These are phyloP conservation scores for Gentiana straminea DNA, from an alignment of 257 asterid genomes.

Conservation along the genomic window DNA sequence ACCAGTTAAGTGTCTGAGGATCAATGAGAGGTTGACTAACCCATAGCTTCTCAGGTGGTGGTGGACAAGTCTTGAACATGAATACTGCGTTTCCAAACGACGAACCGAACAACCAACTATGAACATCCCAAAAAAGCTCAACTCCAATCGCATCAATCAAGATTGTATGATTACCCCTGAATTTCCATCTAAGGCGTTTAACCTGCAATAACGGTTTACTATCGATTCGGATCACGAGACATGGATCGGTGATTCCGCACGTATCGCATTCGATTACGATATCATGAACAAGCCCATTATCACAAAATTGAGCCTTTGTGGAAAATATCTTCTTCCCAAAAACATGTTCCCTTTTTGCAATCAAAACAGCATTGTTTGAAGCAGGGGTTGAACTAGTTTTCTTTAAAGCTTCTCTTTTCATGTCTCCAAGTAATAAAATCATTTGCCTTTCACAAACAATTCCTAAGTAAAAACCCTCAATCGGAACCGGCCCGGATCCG, in stretches of 20 bases:
- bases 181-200: conserved; percentile 36
- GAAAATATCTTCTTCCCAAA: conserved; percentile 33
- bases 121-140: conserved; percentile 41
- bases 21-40: conserved; percentile 25
- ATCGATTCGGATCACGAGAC: conserved; percentile 31
- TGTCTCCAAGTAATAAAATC: conserved; percentile 33
- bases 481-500: conserved; percentile 42
- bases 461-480: conserved; percentile 31
- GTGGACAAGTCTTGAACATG: conserved; percentile 34
- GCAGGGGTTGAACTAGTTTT: conserved; percentile 25
- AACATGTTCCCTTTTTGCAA: conserved; percentile 31
- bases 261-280: conserved; percentile 38
- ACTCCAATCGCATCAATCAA: conserved; percentile 33
- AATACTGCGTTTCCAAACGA: conserved; percentile 28
- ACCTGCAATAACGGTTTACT: conserved; percentile 34
- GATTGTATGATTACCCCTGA: conserved; percentile 37
- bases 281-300: conserved; percentile 28
- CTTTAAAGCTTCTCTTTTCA: conserved; percentile 34
- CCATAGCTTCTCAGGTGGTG: conserved; percentile 35
- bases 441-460: conserved; percentile 31
- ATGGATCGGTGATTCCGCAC: conserved; percentile 20
- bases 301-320: conserved; percentile 25
- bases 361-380: conserved; percentile 21
- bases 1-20: conserved; percentile 29
- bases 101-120: conserved; percentile 35